Evolutionary conservation across 2,329 filamentous ascomycete species (phyloP).

Genomic region (Orbilia blumenaviensis): DNA sequence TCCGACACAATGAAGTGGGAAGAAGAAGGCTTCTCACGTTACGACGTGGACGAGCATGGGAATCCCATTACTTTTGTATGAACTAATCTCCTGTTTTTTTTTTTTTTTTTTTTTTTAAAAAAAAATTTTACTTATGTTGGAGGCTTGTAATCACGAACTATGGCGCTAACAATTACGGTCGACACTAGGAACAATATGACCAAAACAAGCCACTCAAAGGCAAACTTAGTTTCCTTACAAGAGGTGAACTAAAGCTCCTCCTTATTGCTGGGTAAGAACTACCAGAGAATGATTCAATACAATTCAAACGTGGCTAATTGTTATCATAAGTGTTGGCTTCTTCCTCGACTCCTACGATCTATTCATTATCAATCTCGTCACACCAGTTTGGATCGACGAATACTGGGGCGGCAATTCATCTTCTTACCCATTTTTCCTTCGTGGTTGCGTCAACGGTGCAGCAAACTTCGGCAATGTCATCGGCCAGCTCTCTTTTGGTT

Average conservation of each 20-base stretch:
- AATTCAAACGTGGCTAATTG: not conserved
- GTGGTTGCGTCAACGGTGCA: conserved; percentile 48
- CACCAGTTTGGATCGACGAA: conserved; percentile 60
- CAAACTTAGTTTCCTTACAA: conserved; percentile 36
- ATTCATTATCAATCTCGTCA: conserved; percentile 78
- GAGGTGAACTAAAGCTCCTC: conserved; percentile 31
- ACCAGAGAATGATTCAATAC: not conserved
- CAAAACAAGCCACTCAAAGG: conserved; percentile 33
- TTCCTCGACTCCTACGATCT: conserved; percentile 86
- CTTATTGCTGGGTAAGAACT: conserved; percentile 44
- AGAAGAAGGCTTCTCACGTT: conserved; percentile 50
- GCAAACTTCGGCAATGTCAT: conserved; percentile 73
- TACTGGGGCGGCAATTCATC: conserved; percentile 45
- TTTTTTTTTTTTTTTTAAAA: not conserved
- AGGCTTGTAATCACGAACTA: too few species aligned
- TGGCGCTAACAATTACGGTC: not conserved
- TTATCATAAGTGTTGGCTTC: conserved; percentile 74
- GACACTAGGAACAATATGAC: conserved; percentile 45
- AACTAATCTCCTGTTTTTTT: not conserved
- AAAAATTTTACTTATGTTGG: too few species aligned
- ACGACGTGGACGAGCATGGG: conserved; percentile 49
- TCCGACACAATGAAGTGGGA: conserved; percentile 50
- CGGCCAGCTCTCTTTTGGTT: conserved; percentile 82
- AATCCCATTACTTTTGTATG: conserved; percentile 47
- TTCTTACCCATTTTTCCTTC: conserved; percentile 47